phyloP scores from a whole-genome alignment of 768 basidiomycete genomes.

The Jaapia argillacea region DNA sequence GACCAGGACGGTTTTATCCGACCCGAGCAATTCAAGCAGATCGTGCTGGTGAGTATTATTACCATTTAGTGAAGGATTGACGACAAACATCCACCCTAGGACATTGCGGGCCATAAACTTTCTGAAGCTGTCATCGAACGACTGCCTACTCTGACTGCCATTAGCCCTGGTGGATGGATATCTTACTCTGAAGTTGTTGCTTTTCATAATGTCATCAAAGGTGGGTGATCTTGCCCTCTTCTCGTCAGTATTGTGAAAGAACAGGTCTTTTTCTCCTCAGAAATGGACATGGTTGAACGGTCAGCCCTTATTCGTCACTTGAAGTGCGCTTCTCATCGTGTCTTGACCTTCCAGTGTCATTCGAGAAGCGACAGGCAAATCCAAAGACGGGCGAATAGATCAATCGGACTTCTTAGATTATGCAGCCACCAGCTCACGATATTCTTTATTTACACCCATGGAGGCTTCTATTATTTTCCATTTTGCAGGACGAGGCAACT shows the following conservation, averaged over 20 bases:
- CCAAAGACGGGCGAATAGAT: slow-evolving; percentile 93
- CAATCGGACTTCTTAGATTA: slow-evolving; percentile 93
- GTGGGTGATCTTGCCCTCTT: too few relatives aligned
- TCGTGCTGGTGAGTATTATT: slow-evolving; percentile 65
- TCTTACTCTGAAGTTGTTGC: slow-evolving; percentile 95
- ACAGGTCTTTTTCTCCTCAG: slow-evolving; percentile 25
- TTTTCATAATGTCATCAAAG: slow-evolving; percentile 93
- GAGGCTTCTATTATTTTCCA: slow-evolving; percentile 98
- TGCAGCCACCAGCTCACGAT: slow-evolving; percentile 77
- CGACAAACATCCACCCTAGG: slow-evolving; percentile 31
- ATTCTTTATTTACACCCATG: slow-evolving; percentile 95
- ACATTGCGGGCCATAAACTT: slow-evolving; percentile 95
- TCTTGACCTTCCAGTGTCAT: slow-evolving; percentile 69
- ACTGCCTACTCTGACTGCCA: slow-evolving; percentile 83
- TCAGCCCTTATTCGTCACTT: slow-evolving; percentile 16
- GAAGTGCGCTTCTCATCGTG: background rate
- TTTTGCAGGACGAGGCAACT: slow-evolving; percentile 79
- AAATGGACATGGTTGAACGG: slow-evolving; percentile 97
- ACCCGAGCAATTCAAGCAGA: slow-evolving; percentile 90
- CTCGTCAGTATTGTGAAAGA: too few relatives aligned
- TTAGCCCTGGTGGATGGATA: slow-evolving; percentile 84
- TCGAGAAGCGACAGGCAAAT: slow-evolving; percentile 81
- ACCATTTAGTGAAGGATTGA: slow-evolving; percentile 1
- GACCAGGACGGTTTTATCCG: slow-evolving; percentile 91
- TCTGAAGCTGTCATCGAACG: slow-evolving; percentile 89